A percentile compares a stretch with the other conserved stretches of the same genome.
Conservation (phyloP, 2,329 filamentous ascomycete genomes). For the Fusarium dimerum region DNA sequence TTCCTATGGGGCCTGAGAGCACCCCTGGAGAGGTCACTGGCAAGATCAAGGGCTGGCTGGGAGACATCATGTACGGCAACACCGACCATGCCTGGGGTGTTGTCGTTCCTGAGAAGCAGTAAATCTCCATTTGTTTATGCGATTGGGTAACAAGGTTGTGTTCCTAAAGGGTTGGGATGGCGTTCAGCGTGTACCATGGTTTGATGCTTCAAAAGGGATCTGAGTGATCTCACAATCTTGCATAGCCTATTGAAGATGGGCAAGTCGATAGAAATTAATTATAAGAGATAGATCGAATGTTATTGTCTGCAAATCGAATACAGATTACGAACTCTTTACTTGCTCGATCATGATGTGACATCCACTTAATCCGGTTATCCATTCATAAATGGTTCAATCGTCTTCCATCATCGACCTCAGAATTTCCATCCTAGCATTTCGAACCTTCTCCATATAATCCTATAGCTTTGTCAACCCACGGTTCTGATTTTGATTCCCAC, state of each 20-base stretch:
- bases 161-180: conserved; percentile 14
- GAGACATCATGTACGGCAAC: conserved; percentile 74
- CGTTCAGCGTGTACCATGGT: conserved; percentile 24
- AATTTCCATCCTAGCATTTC: conserved; percentile 4
- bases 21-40: conserved; percentile 55
- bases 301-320: conserved; percentile 9
- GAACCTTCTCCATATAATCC: conserved; percentile 31
- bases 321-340: not conserved
- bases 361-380: conserved; percentile 31
- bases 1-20: conserved; percentile 59
- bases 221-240: conserved; percentile 8
- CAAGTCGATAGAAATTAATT: conserved; percentile 15
- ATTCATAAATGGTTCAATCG: conserved; percentile 7
- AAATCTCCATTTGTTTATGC: conserved; percentile 13
- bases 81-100: conserved; percentile 70
- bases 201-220: conserved; percentile 18
- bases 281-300: conserved; percentile 26
- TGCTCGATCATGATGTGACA: conserved; percentile 4
- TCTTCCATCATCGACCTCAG: not conserved
- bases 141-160: not conserved
- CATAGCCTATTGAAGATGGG: conserved; percentile 3
- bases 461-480: conserved; percentile 9
- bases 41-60: conserved; percentile 66
- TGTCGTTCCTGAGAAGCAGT: conserved; percentile 62
- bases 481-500: fast-evolving